Evolutionary conservation across 2,329 filamentous ascomycete genomes (phyloP).

Genomic region (Fusarium zealandicum): DNA sequence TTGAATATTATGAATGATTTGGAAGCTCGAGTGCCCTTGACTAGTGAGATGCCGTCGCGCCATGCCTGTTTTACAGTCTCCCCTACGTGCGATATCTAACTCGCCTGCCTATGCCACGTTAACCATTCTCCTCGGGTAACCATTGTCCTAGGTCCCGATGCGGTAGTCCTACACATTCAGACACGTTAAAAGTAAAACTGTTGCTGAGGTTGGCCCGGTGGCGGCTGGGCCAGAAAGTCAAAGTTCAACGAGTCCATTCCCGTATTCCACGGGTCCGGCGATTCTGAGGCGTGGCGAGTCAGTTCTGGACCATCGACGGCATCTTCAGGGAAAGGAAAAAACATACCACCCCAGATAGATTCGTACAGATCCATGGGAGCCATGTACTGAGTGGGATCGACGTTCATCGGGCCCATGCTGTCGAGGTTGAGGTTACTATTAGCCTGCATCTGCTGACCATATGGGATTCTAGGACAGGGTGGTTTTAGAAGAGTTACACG

Average conservation of each 20-base stretch:
- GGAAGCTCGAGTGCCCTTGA: conserved; percentile 14
- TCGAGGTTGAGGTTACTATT: conserved; percentile 48
- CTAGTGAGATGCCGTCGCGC: conserved; percentile 14
- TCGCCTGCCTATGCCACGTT: neutral
- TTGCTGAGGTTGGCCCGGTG: conserved; percentile 64
- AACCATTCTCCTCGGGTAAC: neutral
- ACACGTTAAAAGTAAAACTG: conserved; percentile 63
- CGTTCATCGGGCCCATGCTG: conserved; percentile 57
- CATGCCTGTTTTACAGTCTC: conserved; percentile 15
- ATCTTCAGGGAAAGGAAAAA: neutral
- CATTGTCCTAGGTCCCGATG: conserved; percentile 1
- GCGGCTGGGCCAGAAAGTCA: conserved; percentile 66
- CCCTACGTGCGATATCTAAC: neutral
- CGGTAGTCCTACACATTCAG: neutral
- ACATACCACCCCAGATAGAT: conserved; percentile 72
- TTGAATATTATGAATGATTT: conserved; percentile 25
- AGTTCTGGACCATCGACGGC: conserved; percentile 10
- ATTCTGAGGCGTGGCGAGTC: conserved; percentile 53
- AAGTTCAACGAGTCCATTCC: conserved; percentile 65
- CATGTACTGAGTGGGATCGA: conserved; percentile 66
- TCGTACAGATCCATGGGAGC: conserved; percentile 73
- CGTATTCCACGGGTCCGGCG: conserved; percentile 65
- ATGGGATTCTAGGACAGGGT: conserved; percentile 45
- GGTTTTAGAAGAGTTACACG: conserved; percentile 23
- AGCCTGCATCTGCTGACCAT: conserved; percentile 48